These are phyloP conservation scores for Solanum verrucosum DNA, from an alignment of 257 asterid species.

Conservation along the genomic window DNA sequence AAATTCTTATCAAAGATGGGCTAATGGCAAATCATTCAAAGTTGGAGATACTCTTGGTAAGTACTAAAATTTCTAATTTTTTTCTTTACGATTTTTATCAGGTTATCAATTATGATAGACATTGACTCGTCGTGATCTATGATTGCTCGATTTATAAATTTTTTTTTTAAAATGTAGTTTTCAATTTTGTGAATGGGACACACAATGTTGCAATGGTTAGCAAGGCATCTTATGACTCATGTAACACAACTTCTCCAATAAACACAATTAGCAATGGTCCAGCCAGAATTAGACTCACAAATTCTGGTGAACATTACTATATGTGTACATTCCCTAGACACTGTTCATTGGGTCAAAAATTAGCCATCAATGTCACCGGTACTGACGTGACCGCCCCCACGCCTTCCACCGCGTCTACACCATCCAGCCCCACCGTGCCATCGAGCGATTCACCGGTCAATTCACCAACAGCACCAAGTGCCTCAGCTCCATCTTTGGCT, in stretches of 20 bases:
- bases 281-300: conserved; percentile 44
- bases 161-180: background rate
- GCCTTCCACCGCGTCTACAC: conserved; percentile 13
- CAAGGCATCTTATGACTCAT: conserved; percentile 37
- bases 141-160: background rate
- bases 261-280: conserved; percentile 31
- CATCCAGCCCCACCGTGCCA: conserved; percentile 13
- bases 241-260: conserved; percentile 32
- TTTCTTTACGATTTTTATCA: background rate
- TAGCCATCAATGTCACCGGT: conserved; percentile 57
- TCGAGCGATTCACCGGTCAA: background rate
- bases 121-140: background rate
- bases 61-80: background rate
- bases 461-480: conserved; percentile 19
- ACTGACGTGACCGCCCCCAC: conserved; percentile 11
- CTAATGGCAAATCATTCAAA: conserved; percentile 28
- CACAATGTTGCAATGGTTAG: conserved; percentile 47
- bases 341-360: conserved; percentile 51
- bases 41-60: conserved; percentile 67
- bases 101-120: background rate
- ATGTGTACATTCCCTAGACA: conserved; percentile 51
- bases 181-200: conserved; percentile 9
- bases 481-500: conserved; percentile 39
- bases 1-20: conserved; percentile 49
- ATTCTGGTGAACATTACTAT: conserved; percentile 57